phyloP scores from a whole-genome alignment of 257 asterid genomes.

The Capsicum baccatum region DNA sequence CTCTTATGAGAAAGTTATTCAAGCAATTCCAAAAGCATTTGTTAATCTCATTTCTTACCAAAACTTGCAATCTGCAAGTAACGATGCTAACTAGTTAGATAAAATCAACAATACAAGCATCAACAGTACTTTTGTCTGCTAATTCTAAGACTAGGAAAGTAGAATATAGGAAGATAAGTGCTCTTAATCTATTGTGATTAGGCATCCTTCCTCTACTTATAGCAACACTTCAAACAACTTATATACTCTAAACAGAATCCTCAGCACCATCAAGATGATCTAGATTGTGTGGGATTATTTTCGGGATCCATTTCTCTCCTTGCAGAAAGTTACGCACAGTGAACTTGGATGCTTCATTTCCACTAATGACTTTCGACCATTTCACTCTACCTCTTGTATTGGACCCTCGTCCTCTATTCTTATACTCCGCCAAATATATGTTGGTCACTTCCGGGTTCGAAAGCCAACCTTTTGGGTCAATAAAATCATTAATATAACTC shows the following conservation, averaged over 20 bases:
- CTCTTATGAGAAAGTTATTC: neutral
- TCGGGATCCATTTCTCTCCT: slow-evolving; percentile 22
- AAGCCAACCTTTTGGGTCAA: slow-evolving; percentile 3
- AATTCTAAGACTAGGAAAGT: neutral
- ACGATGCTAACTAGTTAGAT: neutral
- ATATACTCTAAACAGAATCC: neutral
- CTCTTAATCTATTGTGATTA: neutral
- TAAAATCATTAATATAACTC: neutral
- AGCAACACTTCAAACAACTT: neutral
- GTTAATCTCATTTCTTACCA: neutral
- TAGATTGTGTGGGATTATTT: neutral
- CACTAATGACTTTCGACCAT: neutral
- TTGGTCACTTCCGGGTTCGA: neutral
- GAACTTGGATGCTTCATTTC: neutral
- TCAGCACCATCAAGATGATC: neutral
- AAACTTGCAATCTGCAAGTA: neutral
- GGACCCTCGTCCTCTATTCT: slow-evolving; percentile 24
- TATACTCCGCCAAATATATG: slow-evolving; percentile 6
- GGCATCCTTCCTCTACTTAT: neutral
- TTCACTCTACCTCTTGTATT: neutral
- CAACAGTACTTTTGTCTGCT: neutral
- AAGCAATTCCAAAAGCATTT: neutral
- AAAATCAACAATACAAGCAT: neutral
- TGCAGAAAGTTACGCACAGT: slow-evolving; percentile 9
- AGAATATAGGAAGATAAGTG: neutral